Conservation (phyloP, 768 basidiomycete genomes). For the Phaeolepiota aurea region DNA sequence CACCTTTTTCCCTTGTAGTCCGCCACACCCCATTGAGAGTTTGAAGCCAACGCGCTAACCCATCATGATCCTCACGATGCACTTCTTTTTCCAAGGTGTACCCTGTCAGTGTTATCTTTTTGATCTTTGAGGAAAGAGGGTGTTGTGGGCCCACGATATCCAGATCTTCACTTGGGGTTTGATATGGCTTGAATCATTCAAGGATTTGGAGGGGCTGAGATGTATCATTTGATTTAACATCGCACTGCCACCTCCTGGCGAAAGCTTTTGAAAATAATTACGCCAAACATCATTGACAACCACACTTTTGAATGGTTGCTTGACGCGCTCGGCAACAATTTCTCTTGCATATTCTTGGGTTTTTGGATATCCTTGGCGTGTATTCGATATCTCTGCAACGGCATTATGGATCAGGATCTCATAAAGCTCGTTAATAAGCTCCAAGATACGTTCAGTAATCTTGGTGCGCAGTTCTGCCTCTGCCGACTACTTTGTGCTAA, state of each 20-base stretch:
- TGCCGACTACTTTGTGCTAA: slow-evolving; percentile 9
- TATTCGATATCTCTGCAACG: background rate
- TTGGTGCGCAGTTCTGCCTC: slow-evolving; percentile 26
- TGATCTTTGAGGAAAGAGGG: no score
- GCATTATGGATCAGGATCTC: slow-evolving; percentile 85
- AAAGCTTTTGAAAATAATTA: background rate
- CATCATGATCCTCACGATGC: no score
- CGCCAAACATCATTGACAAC: background rate
- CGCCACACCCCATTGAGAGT: no score
- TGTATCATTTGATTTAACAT: no score
- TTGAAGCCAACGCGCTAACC: no score
- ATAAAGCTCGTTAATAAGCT: slow-evolving; percentile 93
- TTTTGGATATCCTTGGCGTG: background rate
- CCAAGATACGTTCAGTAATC: slow-evolving; percentile 86
- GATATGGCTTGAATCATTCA: no score
- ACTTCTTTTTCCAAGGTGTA: no score
- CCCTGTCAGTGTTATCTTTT: no score
- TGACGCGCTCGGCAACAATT: background rate
- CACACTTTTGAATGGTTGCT: background rate
- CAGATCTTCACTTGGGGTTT: no score
- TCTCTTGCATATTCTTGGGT: background rate
- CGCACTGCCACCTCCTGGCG: no score
- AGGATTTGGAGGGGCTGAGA: background rate
- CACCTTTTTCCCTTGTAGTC: no score
- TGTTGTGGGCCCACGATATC: no score